These are phyloP conservation scores for Ascocoryne sarcoides DNA, from an alignment of 2,329 filamentous ascomycete species.

Conservation along the genomic window DNA sequence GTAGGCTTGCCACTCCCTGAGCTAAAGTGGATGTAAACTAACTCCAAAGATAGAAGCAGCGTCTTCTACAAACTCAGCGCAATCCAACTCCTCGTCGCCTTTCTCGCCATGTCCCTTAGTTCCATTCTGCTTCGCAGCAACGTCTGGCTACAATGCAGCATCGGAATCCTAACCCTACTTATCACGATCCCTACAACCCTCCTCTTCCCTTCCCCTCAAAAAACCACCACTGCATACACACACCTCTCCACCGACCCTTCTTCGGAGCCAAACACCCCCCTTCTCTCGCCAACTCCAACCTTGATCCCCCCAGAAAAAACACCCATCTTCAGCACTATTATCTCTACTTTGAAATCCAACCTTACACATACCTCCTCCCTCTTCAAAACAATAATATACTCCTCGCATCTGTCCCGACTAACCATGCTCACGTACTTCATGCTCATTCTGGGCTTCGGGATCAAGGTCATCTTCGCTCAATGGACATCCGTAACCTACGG, in stretches of 20 bases:
- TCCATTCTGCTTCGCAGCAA: slow-evolving; percentile 11
- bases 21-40: too few relatives aligned
- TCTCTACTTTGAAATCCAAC: slow-evolving; percentile 5
- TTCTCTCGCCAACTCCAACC: not conserved
- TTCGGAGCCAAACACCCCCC: not conserved
- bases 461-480: slow-evolving; percentile 10
- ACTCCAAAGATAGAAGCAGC: slow-evolving; percentile 10
- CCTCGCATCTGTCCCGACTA: slow-evolving; percentile 3
- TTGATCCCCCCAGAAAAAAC: not conserved
- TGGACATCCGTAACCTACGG: slow-evolving; percentile 9
- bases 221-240: too few relatives aligned
- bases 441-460: slow-evolving; percentile 3
- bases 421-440: slow-evolving; percentile 12
- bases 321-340: slow-evolving; percentile 4
- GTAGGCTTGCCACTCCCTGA: too few relatives aligned
- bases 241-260: not conserved
- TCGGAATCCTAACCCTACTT: slow-evolving; percentile 4
- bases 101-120: slow-evolving; percentile 9
- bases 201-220: slow-evolving; percentile 2
- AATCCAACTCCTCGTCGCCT: slow-evolving; percentile 5
- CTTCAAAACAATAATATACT: slow-evolving; percentile 5
- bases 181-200: slow-evolving; percentile 8
- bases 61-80: slow-evolving; percentile 11
- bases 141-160: slow-evolving; percentile 11
- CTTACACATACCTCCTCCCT: slow-evolving; percentile 4